Evolutionary conservation across 2,329 filamentous ascomycete genomes (phyloP), one percentile per base, ranked within the genome.

Genomic region (Stagonosporopsis cucurbitacearum): DNA sequence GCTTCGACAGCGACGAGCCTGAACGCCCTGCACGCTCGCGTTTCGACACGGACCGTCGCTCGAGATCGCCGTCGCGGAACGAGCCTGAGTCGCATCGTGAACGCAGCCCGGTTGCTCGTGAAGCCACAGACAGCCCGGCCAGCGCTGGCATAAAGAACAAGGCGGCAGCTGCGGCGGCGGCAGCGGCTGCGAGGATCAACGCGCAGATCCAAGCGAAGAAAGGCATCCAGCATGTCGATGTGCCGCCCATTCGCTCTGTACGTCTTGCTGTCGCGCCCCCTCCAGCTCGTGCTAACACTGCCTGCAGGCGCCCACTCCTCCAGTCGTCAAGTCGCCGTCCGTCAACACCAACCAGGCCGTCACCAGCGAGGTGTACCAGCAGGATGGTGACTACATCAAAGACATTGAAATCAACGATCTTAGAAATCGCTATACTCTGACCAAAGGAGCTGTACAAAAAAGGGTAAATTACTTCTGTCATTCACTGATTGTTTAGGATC

Each of bases 351-450:
- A 75, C 19, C 70, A 75, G 28, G 77, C 79, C 19, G 81, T 82
- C 36, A 86, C 86, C 58, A 84, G 96, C 75, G 92, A 94, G 69
- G 90, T 96, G 75, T 98, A 98, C 74, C 90, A 96, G 68, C 90
- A 93, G 59, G 95, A 98, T 75, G 95, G 95, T 69, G 95, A 99
- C 79, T 98, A 91, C 76, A 98, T 99, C 79, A 95, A 96, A 78
- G 95, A 99, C 73, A 96, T 99, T 72, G 95, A 98, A 81, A 92
- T 99, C 81, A 99, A 99, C 78, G 94, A 98, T 78, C 80, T 98
- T 72, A 89, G 94, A 63, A 99, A 98, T 76, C 91, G 94, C 69
- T 99, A 99, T 78, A 89, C 93, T 76, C 84, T 99, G 80, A 99
- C 94, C 63, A 98, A 97, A 82, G 92, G 93, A 72, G 90, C 92